Evolutionary conservation across 257 asterid species (phyloP), one percentile per base, ranked within the genome.

Genomic region (Nicotiana attenuata): DNA sequence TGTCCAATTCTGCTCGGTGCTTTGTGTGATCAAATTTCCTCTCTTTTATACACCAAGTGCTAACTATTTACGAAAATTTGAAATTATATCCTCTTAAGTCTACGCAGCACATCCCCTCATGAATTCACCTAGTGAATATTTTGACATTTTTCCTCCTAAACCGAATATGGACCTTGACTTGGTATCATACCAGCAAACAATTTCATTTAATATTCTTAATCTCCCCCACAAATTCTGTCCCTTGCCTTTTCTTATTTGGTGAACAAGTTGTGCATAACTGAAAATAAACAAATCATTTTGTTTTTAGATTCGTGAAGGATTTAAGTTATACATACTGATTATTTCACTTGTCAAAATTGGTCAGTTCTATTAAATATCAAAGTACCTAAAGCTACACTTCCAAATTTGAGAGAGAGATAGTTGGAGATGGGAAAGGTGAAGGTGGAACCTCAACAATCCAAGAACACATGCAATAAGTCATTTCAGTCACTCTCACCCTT

Each of bases 401-500:
- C n/a, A 29, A 65, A 65, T 4, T 28, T 5, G 66, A 60, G 31
- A 8, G 29, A 56, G 1, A 7, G 67, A 10, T 10, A 64, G 24
- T 13, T 22, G 2, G 24, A 22, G 41, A 73, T 47, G 78, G 78
- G 78, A 11, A 73, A 3, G 38, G 10, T 47, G 78, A 73, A 24
- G 78, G 1, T 22, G 19, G 41, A 73, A 45, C 13, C 61, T 47
- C 61, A 45, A 47, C 78, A 22, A 47, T 14, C 61, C 60, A 73
- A 73, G 10, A 73, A 24, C 17, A 52, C 29, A n/a, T n/a, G n/a
- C 81, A 22, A 63, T 84, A 22, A 85, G 63, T 80, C 96, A 91
- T 75, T 92, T 91, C 89, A 89, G 91, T 78, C 95, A 91, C 68
- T 89, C 92, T 11, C 94, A 89, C 82, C 90, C 90, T 4, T 78